A percentile compares a stretch with the other conserved stretches of the same genome.
Conservation (phyloP, 2,329 filamentous ascomycete species). For the Colletotrichum sp. region DNA sequence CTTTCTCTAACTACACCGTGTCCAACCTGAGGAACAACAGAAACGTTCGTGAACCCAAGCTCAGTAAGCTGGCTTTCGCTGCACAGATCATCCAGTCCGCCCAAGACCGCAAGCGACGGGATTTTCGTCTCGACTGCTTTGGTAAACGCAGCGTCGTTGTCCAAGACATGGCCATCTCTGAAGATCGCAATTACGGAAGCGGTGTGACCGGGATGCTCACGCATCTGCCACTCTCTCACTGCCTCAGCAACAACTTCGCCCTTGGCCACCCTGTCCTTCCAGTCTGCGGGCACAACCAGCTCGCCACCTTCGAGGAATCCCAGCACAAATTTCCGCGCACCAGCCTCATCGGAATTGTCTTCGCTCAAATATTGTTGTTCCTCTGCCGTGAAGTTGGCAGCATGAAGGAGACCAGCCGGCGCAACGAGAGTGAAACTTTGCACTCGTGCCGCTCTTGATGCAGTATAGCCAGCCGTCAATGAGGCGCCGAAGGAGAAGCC, state of each 20-base stretch:
- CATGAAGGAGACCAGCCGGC: slow-evolving; percentile 47
- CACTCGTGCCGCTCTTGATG: slow-evolving; percentile 31
- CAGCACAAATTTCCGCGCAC: slow-evolving; percentile 39
- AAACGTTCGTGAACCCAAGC: slow-evolving; percentile 25
- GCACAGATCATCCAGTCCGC: slow-evolving; percentile 28
- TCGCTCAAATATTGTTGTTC: slow-evolving; percentile 28
- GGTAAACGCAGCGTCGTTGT: slow-evolving; percentile 29
- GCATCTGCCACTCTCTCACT: slow-evolving; percentile 52
- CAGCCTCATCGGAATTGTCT: slow-evolving; percentile 30
- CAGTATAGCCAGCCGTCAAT: slow-evolving; percentile 41
- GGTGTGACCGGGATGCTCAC: slow-evolving; percentile 47
- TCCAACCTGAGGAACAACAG: slow-evolving; percentile 23
- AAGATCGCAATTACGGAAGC: slow-evolving; percentile 51
- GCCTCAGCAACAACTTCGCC: slow-evolving; percentile 53
- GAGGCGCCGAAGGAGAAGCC: slow-evolving; percentile 56
- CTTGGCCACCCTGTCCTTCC: slow-evolving; percentile 42
- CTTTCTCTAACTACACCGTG: slow-evolving; percentile 30
- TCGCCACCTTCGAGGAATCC: slow-evolving; percentile 47
- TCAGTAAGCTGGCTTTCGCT: slow-evolving; percentile 17
- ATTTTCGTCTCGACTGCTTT: slow-evolving; percentile 18
- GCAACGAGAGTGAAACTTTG: slow-evolving; percentile 46
- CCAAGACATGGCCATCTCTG: slow-evolving; percentile 48
- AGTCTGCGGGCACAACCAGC: slow-evolving; percentile 45
- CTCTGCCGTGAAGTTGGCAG: slow-evolving; percentile 28
- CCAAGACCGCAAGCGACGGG: slow-evolving; percentile 24